These are phyloP conservation scores for Geotrichum australiense DNA, from an alignment of 1,139 yeast species.

Conservation along the genomic window DNA sequence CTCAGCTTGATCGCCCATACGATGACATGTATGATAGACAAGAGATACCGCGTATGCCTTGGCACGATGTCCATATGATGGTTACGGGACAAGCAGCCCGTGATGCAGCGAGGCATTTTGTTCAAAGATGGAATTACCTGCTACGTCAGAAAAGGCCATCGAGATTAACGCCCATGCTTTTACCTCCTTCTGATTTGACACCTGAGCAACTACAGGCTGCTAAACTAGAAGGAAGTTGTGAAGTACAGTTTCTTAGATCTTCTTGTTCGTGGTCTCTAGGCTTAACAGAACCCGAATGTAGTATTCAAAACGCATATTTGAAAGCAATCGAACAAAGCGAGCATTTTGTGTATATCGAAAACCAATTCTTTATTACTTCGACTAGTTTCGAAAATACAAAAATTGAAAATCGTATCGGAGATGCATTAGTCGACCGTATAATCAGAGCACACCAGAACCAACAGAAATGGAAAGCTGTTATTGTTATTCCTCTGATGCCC, in stretches of 20 bases:
- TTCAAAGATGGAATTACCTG: conserved; percentile 95
- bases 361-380: conserved; percentile 87
- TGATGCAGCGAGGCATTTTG: conserved; percentile 88
- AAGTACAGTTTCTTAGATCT: conserved; percentile 81
- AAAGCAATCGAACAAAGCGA: conserved; percentile 86
- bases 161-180: conserved; percentile 79
- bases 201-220: conserved; percentile 58
- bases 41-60: conserved; percentile 88
- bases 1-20: conserved; percentile 72
- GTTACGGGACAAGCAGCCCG: conserved; percentile 94
- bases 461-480: conserved; percentile 81
- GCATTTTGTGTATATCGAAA: conserved; percentile 90
- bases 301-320: conserved; percentile 88
- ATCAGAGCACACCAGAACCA: conserved; percentile 76
- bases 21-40: conserved; percentile 88
- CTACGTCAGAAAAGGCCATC: conserved; percentile 92
- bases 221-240: conserved; percentile 81
- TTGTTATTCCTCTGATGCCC: conserved; percentile 93
- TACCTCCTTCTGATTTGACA: conserved; percentile 88
- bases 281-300: conserved; percentile 71
- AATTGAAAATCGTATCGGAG: conserved; percentile 86
- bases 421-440: conserved; percentile 91
- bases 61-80: conserved; percentile 99
- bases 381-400: conserved; percentile 68
- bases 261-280: conserved; percentile 94